Evolutionary conservation across 495 filamentous ascomycete species (phyloP).

Genomic region (Neurospora sp.): DNA sequence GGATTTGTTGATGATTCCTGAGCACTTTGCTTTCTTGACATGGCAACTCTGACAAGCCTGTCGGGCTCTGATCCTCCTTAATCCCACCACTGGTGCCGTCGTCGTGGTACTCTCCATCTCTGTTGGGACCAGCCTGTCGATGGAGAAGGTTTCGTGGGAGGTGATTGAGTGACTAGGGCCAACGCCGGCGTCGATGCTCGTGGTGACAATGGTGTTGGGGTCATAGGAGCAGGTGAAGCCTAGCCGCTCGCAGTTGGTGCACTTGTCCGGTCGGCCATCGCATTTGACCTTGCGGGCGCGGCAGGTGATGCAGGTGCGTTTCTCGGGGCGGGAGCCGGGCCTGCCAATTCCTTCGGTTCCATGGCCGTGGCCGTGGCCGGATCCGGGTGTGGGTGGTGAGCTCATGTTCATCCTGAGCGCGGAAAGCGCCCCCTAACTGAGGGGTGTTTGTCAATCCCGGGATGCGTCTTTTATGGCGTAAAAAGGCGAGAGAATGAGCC

Average conservation of each 20-base stretch:
- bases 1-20: constrained; percentile 30
- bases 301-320: constrained; percentile 35
- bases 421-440: neutral
- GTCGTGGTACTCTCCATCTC: constrained; percentile 10
- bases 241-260: constrained; percentile 40
- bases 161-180: neutral
- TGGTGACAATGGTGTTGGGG: constrained; percentile 18
- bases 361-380: neutral
- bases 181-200: neutral
- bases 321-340: neutral
- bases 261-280: constrained; percentile 34
- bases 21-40: constrained; percentile 39
- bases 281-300: constrained; percentile 42
- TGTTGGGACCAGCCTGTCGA: neutral
- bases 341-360: neutral
- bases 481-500: neutral
- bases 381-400: neutral
- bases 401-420: neutral
- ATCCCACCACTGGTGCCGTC: neutral
- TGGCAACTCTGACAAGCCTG: constrained; percentile 41
- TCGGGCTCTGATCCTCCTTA: constrained; percentile 24
- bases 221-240: constrained; percentile 41
- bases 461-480: neutral
- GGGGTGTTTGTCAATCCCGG: neutral
- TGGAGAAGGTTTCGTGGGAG: neutral